phyloP scores from a whole-genome alignment of 2,329 filamentous ascomycete genomes.

The Fusarium burgessii region DNA sequence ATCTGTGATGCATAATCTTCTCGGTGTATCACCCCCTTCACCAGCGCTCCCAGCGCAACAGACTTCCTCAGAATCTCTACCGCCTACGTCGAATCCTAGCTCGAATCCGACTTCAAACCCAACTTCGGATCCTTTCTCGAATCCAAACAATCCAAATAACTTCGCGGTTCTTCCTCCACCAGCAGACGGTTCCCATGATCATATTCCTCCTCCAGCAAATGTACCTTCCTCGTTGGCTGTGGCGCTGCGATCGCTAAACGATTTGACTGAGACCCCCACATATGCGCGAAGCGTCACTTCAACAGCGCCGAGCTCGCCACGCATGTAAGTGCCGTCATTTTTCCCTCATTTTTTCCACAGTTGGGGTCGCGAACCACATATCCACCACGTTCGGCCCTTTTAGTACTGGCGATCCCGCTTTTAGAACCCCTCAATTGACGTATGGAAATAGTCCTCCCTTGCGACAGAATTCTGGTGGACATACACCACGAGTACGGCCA shows the following conservation, averaged over 20 bases:
- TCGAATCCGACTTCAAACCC: conserved; percentile 45
- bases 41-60: conserved; percentile 48
- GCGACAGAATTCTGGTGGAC: conserved; percentile 78
- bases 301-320: conserved; percentile 69
- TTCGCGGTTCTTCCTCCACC: conserved; percentile 53
- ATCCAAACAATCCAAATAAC: conserved; percentile 46
- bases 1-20: conserved; percentile 60
- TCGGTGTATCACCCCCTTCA: conserved; percentile 49
- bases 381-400: conserved; percentile 40
- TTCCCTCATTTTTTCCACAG: conserved; percentile 13
- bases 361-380: conserved; percentile 38
- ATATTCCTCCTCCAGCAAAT: conserved; percentile 45
- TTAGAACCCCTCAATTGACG: conserved; percentile 36
- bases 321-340: conserved; percentile 61
- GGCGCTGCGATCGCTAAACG: conserved; percentile 57
- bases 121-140: conserved; percentile 39
- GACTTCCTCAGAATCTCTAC: conserved; percentile 38
- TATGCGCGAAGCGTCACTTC: conserved; percentile 68
- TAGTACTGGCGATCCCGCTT: conserved; percentile 35
- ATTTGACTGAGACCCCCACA: conserved; percentile 65
- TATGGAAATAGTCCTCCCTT: conserved; percentile 68
- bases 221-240: conserved; percentile 54
- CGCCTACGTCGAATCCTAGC: conserved; percentile 33
- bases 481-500: conserved; percentile 81
- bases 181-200: conserved; percentile 48